phyloP scores from a whole-genome alignment of 345 rosid genomes.

The Populus euphratica region DNA sequence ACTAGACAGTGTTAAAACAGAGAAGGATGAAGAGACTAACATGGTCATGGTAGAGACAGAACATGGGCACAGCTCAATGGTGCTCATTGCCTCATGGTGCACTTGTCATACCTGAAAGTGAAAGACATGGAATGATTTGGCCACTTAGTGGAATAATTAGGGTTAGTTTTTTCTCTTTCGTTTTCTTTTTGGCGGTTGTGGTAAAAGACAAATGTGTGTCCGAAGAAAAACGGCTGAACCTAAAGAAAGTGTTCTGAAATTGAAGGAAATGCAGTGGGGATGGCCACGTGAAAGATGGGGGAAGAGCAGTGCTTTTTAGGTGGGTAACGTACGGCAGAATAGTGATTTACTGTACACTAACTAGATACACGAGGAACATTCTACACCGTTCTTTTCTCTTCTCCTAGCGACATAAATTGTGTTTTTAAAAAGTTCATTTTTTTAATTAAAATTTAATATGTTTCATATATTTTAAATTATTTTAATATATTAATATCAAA shows the following conservation, averaged over 20 bases:
- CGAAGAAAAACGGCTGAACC: background rate
- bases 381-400: no score
- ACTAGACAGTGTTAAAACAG: background rate
- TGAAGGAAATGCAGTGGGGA: background rate
- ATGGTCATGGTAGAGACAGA: background rate
- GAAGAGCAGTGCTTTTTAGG: background rate
- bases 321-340: background rate
- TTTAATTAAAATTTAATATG: no score
- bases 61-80: background rate
- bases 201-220: conserved; percentile 2
- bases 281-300: conserved; percentile 11
- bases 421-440: no score
- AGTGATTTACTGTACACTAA: background rate
- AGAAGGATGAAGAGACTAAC: background rate
- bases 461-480: no score
- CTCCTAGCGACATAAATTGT: no score
- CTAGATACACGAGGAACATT: no score
- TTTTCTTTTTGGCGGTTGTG: no score
- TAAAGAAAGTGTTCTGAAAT: background rate
- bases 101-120: background rate
- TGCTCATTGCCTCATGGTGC: background rate
- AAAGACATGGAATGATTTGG: background rate
- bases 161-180: background rate
- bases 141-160: background rate
- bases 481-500: no score